Conservation (phyloP, 208 protist genomes). For the Acanthamoeba castellanii region DNA sequence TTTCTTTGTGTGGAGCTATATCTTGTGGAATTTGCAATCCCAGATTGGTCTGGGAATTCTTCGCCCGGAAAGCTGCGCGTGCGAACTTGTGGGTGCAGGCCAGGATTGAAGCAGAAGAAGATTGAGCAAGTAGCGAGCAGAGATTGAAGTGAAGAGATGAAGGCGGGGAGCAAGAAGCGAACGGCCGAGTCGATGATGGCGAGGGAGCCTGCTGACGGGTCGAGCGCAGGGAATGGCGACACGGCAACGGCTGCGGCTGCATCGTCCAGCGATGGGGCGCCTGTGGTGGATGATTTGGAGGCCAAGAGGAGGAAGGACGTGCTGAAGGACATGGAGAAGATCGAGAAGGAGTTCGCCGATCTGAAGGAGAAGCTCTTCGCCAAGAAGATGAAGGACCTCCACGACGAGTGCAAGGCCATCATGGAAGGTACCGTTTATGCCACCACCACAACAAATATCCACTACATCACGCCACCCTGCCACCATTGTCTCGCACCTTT, state of each 20-base stretch:
- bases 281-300: slow-evolving; percentile 77
- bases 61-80: background rate
- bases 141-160: slow-evolving; percentile 1
- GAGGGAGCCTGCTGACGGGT: background rate
- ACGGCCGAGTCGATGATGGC: slow-evolving; percentile 63
- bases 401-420: slow-evolving; percentile 82
- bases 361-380: slow-evolving; percentile 85
- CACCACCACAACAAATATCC: background rate
- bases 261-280: background rate
- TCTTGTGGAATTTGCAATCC: background rate
- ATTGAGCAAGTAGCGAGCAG: background rate
- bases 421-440: slow-evolving; percentile 73
- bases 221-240: background rate
- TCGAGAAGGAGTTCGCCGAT: slow-evolving; percentile 83
- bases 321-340: slow-evolving; percentile 79
- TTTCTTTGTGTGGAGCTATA: background rate
- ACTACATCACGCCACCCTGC: background rate
- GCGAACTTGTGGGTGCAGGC: too few relatives aligned
- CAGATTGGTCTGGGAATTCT: background rate
- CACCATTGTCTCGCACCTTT: too few relatives aligned
- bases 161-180: slow-evolving; percentile 43
- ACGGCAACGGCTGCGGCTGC: background rate
- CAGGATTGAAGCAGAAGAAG: too few relatives aligned
- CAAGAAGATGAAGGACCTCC: slow-evolving; percentile 81
- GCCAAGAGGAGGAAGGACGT: slow-evolving; percentile 77